Conservation (phyloP, 306 rosid species). For the Fragaria nilgerrensis region DNA sequence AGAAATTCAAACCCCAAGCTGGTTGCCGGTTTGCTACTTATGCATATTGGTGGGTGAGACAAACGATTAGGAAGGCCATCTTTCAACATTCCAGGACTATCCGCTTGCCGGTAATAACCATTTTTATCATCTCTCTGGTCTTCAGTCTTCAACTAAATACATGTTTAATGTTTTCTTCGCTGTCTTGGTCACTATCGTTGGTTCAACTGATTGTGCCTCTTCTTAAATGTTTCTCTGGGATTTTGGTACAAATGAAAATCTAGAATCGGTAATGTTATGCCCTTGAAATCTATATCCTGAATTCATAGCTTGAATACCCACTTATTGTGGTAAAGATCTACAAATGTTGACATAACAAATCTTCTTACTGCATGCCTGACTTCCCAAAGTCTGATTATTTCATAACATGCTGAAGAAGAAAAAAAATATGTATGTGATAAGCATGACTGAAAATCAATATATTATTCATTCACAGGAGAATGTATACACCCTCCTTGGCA, state of each 20-base stretch:
- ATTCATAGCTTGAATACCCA: not conserved
- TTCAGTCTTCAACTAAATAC: not conserved
- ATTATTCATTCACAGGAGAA: conserved; percentile 58
- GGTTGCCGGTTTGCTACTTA: conserved; percentile 84
- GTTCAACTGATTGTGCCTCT: not conserved
- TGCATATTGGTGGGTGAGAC: conserved; percentile 93
- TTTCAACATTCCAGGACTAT: conserved; percentile 74
- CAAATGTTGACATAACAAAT: not conserved
- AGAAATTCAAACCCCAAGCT: conserved; percentile 78
- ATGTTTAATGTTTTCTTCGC: not conserved
- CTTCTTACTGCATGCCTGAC: not conserved
- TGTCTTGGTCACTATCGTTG: not conserved
- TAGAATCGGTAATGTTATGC: not conserved
- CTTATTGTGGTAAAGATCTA: not conserved
- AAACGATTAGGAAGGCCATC: conserved; percentile 69
- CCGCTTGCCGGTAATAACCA: conserved; percentile 65
- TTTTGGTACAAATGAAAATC: conserved; percentile 13
- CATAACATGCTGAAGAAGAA: not conserved
- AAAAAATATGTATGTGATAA: not conserved
- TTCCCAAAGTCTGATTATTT: not conserved
- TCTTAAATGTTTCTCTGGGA: conserved; percentile 1
- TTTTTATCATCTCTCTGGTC: not conserved
- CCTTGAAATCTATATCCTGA: not conserved
- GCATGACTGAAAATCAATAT: conserved; percentile 8
- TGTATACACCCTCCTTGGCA: conserved; percentile 61